Conservation (phyloP, 2,329 filamentous ascomycete species). For the Scedosporium dehoogii region DNA sequence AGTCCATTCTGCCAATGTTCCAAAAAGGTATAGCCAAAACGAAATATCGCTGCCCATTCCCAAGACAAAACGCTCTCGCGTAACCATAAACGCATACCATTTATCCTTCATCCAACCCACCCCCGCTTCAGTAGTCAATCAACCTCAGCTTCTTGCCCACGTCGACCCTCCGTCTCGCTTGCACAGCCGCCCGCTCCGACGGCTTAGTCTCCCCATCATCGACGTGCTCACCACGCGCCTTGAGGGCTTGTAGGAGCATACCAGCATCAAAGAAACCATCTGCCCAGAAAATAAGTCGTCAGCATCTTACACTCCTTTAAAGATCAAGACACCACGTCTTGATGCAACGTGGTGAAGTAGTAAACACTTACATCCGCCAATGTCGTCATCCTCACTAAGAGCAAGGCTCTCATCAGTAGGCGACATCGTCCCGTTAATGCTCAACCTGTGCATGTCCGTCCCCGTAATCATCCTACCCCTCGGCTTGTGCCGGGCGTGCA, state of each 20-base stretch:
- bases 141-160: slow-evolving; percentile 66
- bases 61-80: background rate
- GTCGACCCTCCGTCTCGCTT: slow-evolving; percentile 49
- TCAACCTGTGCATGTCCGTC: slow-evolving; percentile 33
- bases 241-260: slow-evolving; percentile 83
- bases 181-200: slow-evolving; percentile 49
- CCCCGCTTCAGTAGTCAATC: slow-evolving; percentile 48
- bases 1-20: background rate
- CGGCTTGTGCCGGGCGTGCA: slow-evolving; percentile 40
- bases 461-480: slow-evolving; percentile 63
- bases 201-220: slow-evolving; percentile 42
- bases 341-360: background rate
- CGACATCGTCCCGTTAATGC: slow-evolving; percentile 41
- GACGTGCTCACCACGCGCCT: slow-evolving; percentile 51
- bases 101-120: background rate
- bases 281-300: slow-evolving; percentile 26
- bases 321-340: background rate
- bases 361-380: slow-evolving; percentile 76
- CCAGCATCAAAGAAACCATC: slow-evolving; percentile 97
- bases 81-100: background rate
- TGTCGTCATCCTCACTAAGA: slow-evolving; percentile 74
- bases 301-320: slow-evolving; percentile 13
- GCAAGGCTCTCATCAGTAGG: slow-evolving; percentile 60
- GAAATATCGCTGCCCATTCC: background rate
- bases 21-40: background rate